phyloP scores from a whole-genome alignment of 805 yeast species.

The Barnettozyma siamensis region DNA sequence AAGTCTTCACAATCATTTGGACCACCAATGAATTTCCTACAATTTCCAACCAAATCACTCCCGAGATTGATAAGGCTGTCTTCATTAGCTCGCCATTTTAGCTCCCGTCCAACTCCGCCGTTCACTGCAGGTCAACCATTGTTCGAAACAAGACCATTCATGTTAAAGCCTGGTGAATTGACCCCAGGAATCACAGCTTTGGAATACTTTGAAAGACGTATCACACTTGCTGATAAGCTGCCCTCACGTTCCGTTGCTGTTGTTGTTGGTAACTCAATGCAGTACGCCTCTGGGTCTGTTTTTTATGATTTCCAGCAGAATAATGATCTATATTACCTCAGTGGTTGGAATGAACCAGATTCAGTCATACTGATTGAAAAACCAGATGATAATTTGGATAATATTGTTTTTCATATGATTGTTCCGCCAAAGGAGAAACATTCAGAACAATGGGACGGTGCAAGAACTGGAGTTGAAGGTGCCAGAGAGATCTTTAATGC shows the following conservation, averaged over 20 bases:
- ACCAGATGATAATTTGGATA: constrained; percentile 44
- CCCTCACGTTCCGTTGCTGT: constrained; percentile 66
- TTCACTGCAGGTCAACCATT: constrained; percentile 78
- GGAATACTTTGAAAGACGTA: constrained; percentile 75
- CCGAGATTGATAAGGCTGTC: background rate
- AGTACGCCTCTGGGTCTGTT: constrained; percentile 85
- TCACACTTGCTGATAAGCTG: constrained; percentile 47
- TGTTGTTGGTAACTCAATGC: constrained; percentile 63
- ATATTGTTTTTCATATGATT: constrained; percentile 64
- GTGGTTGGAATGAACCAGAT: constrained; percentile 92
- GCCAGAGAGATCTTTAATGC: constrained; percentile 84
- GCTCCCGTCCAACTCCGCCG: constrained; percentile 18
- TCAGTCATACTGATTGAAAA: constrained; percentile 65
- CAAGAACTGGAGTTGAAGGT: constrained; percentile 79
- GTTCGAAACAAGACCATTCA: constrained; percentile 75
- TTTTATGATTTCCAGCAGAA: constrained; percentile 91
- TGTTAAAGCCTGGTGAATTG: constrained; percentile 68
- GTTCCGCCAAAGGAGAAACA: constrained; percentile 78
- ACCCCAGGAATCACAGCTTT: constrained; percentile 84
- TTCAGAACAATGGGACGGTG: constrained; percentile 94
- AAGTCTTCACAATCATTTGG: too few relatives aligned
- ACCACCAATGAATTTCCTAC: background rate
- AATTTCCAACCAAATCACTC: background rate
- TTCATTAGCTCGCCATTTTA: background rate
- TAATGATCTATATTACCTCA: constrained; percentile 77